These are phyloP conservation scores for Kazachstania sp. DNA, from an alignment of 1,139 yeast species.

Conservation along the genomic window DNA sequence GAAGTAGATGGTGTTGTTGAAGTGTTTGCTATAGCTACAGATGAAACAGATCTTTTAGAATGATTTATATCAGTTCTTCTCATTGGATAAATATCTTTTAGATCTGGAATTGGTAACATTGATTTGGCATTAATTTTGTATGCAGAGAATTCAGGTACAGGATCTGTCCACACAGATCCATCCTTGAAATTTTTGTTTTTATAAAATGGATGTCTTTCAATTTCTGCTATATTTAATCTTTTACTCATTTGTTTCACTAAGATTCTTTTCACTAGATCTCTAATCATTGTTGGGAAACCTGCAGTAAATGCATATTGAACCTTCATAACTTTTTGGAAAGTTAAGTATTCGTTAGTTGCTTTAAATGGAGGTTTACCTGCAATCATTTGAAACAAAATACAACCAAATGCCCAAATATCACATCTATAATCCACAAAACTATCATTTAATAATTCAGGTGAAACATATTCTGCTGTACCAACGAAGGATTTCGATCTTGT, in stretches of 20 bases:
- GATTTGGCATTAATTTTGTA: constrained; percentile 45
- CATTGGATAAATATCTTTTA: constrained; percentile 12
- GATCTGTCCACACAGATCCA: constrained; percentile 53
- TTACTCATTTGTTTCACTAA: constrained; percentile 59
- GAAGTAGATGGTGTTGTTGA: neutral
- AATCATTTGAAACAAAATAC: constrained; percentile 85
- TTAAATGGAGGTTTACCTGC: constrained; percentile 96
- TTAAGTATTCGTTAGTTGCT: constrained; percentile 87
- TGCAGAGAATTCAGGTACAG: constrained; percentile 74
- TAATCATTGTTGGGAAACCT: constrained; percentile 62
- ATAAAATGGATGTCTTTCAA: constrained; percentile 74
- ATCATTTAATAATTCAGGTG: constrained; percentile 83
- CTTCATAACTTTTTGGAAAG: constrained; percentile 86
- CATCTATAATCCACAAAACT: constrained; percentile 80
- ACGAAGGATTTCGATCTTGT: constrained; percentile 76
- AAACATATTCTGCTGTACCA: constrained; percentile 69
- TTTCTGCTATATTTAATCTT: constrained; percentile 59
- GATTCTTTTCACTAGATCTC: constrained; percentile 62
- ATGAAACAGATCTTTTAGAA: constrained; percentile 22
- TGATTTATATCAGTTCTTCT: constrained; percentile 21
- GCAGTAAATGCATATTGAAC: constrained; percentile 77
- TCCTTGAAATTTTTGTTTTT: constrained; percentile 55
- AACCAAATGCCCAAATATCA: constrained; percentile 96
- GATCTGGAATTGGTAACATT: constrained; percentile 35
- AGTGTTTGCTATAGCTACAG: neutral